Evolutionary conservation across 106 monocot genomes (phyloP), one percentile per base, ranked within the genome.

Genomic region (Chionographis japonica): DNA sequence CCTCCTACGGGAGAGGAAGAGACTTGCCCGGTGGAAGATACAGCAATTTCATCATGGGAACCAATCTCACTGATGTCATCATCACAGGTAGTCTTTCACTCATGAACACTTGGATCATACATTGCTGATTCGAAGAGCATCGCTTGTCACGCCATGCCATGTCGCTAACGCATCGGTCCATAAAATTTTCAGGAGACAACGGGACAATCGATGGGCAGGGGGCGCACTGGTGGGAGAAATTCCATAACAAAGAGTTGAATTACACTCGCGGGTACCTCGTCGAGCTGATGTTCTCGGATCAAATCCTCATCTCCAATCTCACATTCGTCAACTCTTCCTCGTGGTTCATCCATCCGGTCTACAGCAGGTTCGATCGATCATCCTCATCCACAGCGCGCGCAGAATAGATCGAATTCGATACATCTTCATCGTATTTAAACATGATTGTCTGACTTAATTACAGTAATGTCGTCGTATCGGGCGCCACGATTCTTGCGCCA

Each of bases 191-290:
- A 93, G 93, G 93, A 0, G 63, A 84, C 40, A 93, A 93, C 66
- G 93, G 89, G 52, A 93, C 84, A 10, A 84, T 93, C 16, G 69
- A 93, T 38, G 89, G 93, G 4, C 93, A 93, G 68, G 93, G 93
- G 11, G 53, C 68, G 12, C 40, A 79, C 57, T 93, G 93, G 93
- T 93, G 93, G 93, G 76, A 89, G 58, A 93, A 89, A 61, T 93
- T 72, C 75, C 75, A 70, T n/a, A 60, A 40, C 35, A 77, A 84
- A 4, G 55, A 89, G 69, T 72, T 93, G 12, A 63, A 71, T 5
- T 89, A 84, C 68, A 89, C 89, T 39, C 78, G 93, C 4, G 86
- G 89, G 3, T 84, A 84, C 68, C 75, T 93, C 4, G 40, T 93
- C 11, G 93, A 93, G 58, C 13, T 89, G 3, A 79, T 86, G 78